Evolutionary conservation across 129 eudicot species (phyloP).

Genomic region (Saposhnikovia divaricata): DNA sequence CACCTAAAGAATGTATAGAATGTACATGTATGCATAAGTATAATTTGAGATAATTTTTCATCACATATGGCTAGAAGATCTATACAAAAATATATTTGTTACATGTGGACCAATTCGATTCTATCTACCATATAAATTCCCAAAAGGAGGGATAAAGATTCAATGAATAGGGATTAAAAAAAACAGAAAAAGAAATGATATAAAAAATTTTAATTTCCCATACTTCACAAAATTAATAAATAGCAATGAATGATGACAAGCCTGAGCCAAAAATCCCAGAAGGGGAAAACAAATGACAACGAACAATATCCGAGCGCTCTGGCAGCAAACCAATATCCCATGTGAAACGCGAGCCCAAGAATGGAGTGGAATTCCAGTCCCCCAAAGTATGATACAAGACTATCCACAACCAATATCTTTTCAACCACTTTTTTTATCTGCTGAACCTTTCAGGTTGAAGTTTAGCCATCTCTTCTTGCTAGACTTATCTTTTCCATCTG

Average conservation of each 20-base stretch:
- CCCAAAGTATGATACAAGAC: not conserved
- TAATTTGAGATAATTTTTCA: not conserved
- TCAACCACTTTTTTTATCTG: constrained; percentile 38
- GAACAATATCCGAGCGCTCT: constrained; percentile 10
- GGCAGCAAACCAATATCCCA: constrained; percentile 3
- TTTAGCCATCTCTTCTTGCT: constrained; percentile 70
- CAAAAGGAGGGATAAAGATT: not conserved
- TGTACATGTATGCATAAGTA: not conserved
- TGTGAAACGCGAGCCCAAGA: not conserved
- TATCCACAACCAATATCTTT: not conserved
- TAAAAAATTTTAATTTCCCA: not conserved
- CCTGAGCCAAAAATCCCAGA: not conserved
- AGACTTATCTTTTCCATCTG: constrained; percentile 68
- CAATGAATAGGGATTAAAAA: not conserved
- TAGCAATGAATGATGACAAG: not conserved
- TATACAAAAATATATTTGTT: not conserved
- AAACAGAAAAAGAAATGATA: not conserved
- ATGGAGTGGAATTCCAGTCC: not conserved
- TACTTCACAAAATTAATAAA: not conserved
- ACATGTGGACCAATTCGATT: not conserved
- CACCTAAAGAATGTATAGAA: not conserved
- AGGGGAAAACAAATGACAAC: not conserved
- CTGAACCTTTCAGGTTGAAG: constrained; percentile 61
- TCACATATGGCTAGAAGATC: not conserved
- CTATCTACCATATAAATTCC: not conserved